These are phyloP conservation scores for Asterophora parasitica DNA, from an alignment of 768 basidiomycete species.

Conservation along the genomic window DNA sequence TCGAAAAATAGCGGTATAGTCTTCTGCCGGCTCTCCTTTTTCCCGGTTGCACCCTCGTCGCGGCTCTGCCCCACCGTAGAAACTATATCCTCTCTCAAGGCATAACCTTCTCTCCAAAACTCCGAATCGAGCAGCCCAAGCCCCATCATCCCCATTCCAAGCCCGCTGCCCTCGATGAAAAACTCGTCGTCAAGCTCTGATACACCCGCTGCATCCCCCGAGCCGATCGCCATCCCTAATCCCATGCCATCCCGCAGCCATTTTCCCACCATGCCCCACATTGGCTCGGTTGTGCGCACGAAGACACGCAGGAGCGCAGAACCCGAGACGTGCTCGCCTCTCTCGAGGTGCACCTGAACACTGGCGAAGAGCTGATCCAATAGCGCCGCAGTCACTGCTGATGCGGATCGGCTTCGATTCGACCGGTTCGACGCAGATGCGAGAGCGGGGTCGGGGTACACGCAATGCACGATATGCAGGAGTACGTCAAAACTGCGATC, in stretches of 20 bases:
- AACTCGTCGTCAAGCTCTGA: constrained; percentile 66
- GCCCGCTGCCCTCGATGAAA: constrained; percentile 71
- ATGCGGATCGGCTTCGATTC: constrained; percentile 35
- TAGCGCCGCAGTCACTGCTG: constrained; percentile 50
- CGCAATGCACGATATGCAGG: constrained; percentile 40
- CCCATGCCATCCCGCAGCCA: constrained; percentile 79
- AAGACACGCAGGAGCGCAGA: constrained; percentile 61
- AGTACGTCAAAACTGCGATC: constrained; percentile 55
- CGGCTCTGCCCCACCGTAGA: constrained; percentile 18
- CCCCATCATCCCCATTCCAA: constrained; percentile 44
- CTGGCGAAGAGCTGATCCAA: constrained; percentile 59
- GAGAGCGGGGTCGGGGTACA: constrained; percentile 21
- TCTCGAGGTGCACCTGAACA: constrained; percentile 54
- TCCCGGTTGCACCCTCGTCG: constrained; percentile 6
- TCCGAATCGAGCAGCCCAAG: constrained; percentile 60
- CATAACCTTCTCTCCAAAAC: constrained; percentile 76
- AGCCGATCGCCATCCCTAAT: constrained; percentile 31
- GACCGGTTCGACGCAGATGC: constrained; percentile 12
- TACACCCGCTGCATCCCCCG: constrained; percentile 21
- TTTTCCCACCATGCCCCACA: constrained; percentile 66
- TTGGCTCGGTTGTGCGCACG: constrained; percentile 56
- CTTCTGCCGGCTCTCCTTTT: constrained; percentile 20
- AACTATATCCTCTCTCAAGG: constrained; percentile 40
- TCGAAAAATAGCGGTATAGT: constrained; percentile 58
- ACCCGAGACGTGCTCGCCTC: constrained; percentile 51